These are phyloP conservation scores for Diaporthe destruens DNA, from an alignment of 2,329 filamentous ascomycete genomes.

Conservation along the genomic window DNA sequence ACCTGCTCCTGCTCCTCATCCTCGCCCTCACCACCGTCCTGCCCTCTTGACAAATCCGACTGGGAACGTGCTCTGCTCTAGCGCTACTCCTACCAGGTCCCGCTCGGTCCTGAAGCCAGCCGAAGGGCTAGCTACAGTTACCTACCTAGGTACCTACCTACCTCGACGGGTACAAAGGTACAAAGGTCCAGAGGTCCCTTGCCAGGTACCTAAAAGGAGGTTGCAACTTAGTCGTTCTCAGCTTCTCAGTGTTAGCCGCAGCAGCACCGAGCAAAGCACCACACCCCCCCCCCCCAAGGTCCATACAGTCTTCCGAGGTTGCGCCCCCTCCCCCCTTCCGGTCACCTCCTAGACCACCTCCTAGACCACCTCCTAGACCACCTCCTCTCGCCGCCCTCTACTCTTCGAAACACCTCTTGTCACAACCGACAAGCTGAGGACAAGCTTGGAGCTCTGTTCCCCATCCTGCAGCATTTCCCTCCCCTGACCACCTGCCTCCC, in stretches of 20 bases:
- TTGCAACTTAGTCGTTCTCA: conserved; percentile 26
- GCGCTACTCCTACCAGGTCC: conserved; percentile 19
- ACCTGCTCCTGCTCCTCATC: conserved; percentile 26
- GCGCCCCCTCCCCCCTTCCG: conserved; percentile 24
- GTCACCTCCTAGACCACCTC: conserved; percentile 42
- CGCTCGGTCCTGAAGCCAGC: conserved; percentile 26
- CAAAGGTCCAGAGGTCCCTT: background rate
- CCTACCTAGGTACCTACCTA: background rate
- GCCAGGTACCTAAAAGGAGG: conserved; percentile 5
- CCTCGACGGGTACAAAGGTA: conserved; percentile 3
- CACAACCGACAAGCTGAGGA: conserved; percentile 52
- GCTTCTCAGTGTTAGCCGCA: conserved; percentile 30
- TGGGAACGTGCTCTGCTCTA: conserved; percentile 25
- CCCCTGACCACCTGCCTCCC: conserved; percentile 35
- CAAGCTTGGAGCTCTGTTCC: conserved; percentile 54
- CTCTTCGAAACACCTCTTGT: conserved; percentile 60
- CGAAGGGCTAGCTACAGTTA: conserved; percentile 16
- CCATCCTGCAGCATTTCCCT: conserved; percentile 3
- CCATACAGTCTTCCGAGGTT: conserved; percentile 34
- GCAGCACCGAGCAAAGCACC: conserved; percentile 32
- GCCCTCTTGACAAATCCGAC: conserved; percentile 20
- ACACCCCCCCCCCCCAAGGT: conserved; percentile 10
- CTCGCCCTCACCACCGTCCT: conserved; percentile 6
- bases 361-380: conserved; percentile 44
- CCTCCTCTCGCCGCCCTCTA: conserved; percentile 43